Conservation (phyloP, 1,284 basidiomycete species). For the Vanrija sp. region DNA sequence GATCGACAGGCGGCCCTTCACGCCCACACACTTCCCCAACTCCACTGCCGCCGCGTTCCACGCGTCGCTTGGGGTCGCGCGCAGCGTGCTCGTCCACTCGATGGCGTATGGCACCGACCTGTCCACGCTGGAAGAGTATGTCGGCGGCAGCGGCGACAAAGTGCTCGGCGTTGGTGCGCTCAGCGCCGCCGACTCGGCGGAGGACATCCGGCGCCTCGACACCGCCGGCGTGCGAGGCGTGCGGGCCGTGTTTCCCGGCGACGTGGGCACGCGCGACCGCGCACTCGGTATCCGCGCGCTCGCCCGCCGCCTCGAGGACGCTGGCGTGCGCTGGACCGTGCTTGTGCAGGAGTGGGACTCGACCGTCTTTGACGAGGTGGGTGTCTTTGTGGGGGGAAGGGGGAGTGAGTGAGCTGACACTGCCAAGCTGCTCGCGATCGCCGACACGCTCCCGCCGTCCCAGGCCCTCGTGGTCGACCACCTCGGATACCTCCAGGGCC, state of each 20-base stretch:
- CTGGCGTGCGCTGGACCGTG: conserved; percentile 7
- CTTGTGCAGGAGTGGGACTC: conserved; percentile 5
- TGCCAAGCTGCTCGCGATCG: background rate
- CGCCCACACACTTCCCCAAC: conserved; percentile 1
- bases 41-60: background rate
- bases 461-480: conserved; percentile 11
- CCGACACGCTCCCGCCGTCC: background rate
- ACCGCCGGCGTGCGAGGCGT: conserved; percentile 4
- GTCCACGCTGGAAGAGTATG: background rate
- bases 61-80: background rate
- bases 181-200: background rate
- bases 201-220: background rate
- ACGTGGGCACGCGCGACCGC: background rate
- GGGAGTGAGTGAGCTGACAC: background rate
- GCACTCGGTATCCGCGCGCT: background rate
- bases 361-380: background rate
- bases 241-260: background rate
- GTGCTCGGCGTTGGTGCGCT: background rate
- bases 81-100: conserved; percentile 6
- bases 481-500: conserved; percentile 8
- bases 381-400: background rate
- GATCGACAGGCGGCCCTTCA: background rate
- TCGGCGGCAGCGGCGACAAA: background rate
- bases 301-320: background rate
- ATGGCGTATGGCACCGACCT: conserved; percentile 3